Evolutionary conservation across 1,139 yeast genomes (phyloP).

Genomic region (Pneumocystis wakefieldiae): DNA sequence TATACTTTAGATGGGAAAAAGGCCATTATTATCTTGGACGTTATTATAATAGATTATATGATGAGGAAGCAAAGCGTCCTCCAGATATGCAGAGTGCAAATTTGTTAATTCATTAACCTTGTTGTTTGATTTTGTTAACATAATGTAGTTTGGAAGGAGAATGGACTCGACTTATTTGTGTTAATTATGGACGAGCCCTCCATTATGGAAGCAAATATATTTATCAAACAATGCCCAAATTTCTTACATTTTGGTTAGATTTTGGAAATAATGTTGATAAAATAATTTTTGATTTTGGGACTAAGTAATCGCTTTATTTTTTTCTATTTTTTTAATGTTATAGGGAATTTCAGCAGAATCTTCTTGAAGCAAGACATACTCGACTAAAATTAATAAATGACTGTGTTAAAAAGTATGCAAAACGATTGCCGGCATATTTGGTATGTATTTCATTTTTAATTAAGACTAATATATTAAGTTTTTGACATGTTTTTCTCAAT

Average conservation of each 20-base stretch:
- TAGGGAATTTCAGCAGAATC: conserved; percentile 5
- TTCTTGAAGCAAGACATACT: conserved; percentile 14
- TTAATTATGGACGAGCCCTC: conserved; percentile 51
- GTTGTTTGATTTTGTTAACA: not conserved
- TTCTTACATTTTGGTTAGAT: conserved; percentile 84
- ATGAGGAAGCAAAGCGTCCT: conserved; percentile 36
- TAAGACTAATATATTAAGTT: conserved; percentile 40
- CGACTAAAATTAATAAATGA: conserved; percentile 20
- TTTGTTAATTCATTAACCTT: conserved; percentile 15
- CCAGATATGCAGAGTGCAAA: conserved; percentile 22
- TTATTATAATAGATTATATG: conserved; percentile 63
- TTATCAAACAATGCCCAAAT: conserved; percentile 77
- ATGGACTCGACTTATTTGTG: conserved; percentile 51
- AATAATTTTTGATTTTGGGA: not conserved
- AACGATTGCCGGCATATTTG: conserved; percentile 40
- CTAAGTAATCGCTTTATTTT: not conserved
- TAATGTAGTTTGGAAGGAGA: conserved; percentile 35
- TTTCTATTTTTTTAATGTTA: conserved; percentile 2
- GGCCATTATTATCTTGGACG: conserved; percentile 70
- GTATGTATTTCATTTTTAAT: conserved; percentile 24
- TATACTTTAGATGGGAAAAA: conserved; percentile 58
- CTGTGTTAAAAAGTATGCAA: conserved; percentile 29
- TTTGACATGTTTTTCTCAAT: conserved; percentile 76
- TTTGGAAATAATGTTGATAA: conserved; percentile 33
- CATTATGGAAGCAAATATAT: conserved; percentile 54